Percentiles rank a stretch among this genome's conserved stretches.
phyloP scores from a whole-genome alignment of 495 filamentous ascomycete species.

The Delitschia confertaspora region DNA sequence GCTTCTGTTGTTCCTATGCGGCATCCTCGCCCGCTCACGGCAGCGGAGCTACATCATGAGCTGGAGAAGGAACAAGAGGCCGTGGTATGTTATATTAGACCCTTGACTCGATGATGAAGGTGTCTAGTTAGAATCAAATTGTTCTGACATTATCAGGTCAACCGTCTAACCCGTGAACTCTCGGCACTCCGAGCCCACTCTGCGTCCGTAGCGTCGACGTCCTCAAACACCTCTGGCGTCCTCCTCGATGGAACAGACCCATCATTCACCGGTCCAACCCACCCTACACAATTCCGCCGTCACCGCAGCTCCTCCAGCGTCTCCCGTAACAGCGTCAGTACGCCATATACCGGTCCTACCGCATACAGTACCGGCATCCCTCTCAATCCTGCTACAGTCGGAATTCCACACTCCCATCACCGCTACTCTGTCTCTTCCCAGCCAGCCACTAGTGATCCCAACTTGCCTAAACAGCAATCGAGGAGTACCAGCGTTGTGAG shows the following conservation, averaged over 20 bases:
- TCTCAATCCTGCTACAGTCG: slow-evolving; percentile 21
- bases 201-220: slow-evolving; percentile 69
- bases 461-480: slow-evolving; percentile 6
- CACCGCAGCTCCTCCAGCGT: slow-evolving; percentile 58
- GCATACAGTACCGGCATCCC: slow-evolving; percentile 19
- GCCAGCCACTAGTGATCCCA: slow-evolving; percentile 11
- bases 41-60: slow-evolving; percentile 75
- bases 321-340: slow-evolving; percentile 45
- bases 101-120: no score
- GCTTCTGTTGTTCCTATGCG: slow-evolving; percentile 51
- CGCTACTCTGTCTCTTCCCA: slow-evolving; percentile 21
- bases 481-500: slow-evolving; percentile 26
- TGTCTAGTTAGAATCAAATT: background rate
- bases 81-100: slow-evolving; percentile 54
- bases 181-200: slow-evolving; percentile 67
- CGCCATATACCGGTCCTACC: slow-evolving; percentile 30
- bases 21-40: slow-evolving; percentile 75
- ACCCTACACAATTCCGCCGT: slow-evolving; percentile 50
- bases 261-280: slow-evolving; percentile 41
- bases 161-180: slow-evolving; percentile 83
- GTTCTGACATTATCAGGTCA: slow-evolving; percentile 51
- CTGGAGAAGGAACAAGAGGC: slow-evolving; percentile 91
- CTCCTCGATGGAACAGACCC: slow-evolving; percentile 29
- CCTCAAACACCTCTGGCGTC: slow-evolving; percentile 52
- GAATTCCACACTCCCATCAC: slow-evolving; percentile 26